Percentiles rank a stretch among this genome's conserved stretches.
phyloP scores from a whole-genome alignment of 371 early-diverging fungal species.

The Mucor piriformis region DNA sequence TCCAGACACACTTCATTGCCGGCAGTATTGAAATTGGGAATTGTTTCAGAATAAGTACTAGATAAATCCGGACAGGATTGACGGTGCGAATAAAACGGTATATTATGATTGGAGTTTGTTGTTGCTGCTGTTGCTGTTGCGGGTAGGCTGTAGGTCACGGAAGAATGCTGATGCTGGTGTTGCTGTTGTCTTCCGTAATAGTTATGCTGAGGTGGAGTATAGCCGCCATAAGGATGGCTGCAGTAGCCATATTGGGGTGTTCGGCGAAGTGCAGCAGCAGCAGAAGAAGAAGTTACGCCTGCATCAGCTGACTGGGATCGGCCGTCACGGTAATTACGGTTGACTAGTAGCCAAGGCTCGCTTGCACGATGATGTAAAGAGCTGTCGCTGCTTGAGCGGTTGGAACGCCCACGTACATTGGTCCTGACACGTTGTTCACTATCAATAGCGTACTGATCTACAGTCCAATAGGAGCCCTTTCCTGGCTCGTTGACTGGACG shows the following conservation, averaged over 20 bases:
- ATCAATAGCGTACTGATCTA: conserved; percentile 57
- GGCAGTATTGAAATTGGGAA: conserved; percentile 10
- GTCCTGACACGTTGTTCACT: conserved; percentile 21
- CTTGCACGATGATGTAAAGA: conserved; percentile 13
- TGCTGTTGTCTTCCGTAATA: conserved; percentile 12
- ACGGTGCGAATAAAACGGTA: conserved; percentile 22
- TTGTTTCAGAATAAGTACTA: conserved; percentile 26
- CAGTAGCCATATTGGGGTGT: conserved; percentile 25
- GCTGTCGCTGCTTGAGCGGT: conserved; percentile 21
- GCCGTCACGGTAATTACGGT: conserved; percentile 21
- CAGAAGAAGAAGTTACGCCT: conserved; percentile 14
- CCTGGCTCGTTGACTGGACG: conserved; percentile 91
- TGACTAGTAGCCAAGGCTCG: conserved; percentile 15
- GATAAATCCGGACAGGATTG: conserved; percentile 30
- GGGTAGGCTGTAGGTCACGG: conserved; percentile 21
- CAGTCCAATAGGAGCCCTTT: conserved; percentile 96
- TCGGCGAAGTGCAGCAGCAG: conserved; percentile 13
- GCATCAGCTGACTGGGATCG: conserved; percentile 28
- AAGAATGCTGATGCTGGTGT: conserved; percentile 10
- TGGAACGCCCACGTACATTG: conserved; percentile 22
- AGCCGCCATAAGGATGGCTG: conserved; percentile 25
- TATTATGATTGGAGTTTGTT: background rate
- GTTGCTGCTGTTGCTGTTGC: too few relatives aligned
- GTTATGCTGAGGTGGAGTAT: too few relatives aligned
- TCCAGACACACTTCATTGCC: conserved; percentile 4